Evolutionary conservation across 345 rosid species (phyloP), one percentile per base, ranked within the genome.

Genomic region (Eucalyptus grandis): DNA sequence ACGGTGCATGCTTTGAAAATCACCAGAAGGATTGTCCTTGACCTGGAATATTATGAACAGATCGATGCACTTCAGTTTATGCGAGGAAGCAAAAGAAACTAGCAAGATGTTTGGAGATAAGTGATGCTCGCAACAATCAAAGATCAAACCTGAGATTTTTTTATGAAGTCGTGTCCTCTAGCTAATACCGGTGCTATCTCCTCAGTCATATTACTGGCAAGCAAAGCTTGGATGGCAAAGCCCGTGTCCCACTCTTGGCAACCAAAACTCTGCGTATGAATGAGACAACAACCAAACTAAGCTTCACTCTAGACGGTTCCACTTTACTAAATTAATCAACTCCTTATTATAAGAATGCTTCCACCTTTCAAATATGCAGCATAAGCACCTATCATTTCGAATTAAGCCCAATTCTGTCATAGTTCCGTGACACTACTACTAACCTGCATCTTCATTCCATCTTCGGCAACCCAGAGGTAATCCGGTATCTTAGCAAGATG

Each of bases 361-460:
- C 77, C 77, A n/a, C 10, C 21, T 65, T 69, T 31, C 12, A 69
- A 69, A 69, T 15, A 31, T 69, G 81, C 43, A 69, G 43, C 43
- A 69, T 69, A 69, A 65, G 77, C 19, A 31, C 9, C 37, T 69
- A 14, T 31, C 40, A 30, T 31, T 62, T 69, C 43, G 10, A 5
- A 16, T 67, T 14, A 14, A 31, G 40, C 80, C 80, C 80, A 67
- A n/a, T 69, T 31, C 81, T 69, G 81, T 34, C 37, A 34, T 31
- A 31, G 43, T n/a, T 65, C 21, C 0, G 72, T 65, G 72, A n/a
- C 22, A 15, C 22, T 31, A 62, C 24, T 13, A 22, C 85, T 49
- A 24, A 94, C 95, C 93, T 93, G 95, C 93, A 95, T 92, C 56
- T 94, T 96, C 90, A 96, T 91, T 65, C 98, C 98, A 89, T 95